Evolutionary conservation across 306 rosid species (phyloP), one percentile per base, ranked within the genome.

Genomic region (Crotalaria pallida): DNA sequence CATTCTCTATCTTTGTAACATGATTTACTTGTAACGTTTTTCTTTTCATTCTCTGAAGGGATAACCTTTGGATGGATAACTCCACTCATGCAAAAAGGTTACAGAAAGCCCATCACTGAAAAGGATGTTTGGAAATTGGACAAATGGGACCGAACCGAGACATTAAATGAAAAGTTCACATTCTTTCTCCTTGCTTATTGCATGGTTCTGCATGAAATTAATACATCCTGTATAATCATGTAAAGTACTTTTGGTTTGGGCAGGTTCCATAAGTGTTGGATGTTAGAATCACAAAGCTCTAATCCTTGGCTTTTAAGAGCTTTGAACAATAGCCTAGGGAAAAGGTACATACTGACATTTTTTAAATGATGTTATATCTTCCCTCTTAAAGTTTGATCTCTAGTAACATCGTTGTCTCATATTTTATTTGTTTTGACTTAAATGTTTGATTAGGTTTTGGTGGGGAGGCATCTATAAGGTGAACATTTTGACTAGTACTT

Each of bases 41-140:
- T 31, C 36, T 31, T 29, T 64, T 27, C n/a, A 70, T 77, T 79
- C 33, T 53, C 11, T 65, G 50, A 61, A 92, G 98, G 85, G 79
- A 66, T 92, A 82, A 77, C 29, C 73, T 92, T 86, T 65, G 87
- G 95, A 77, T 92, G 96, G 98, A 79, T 88, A 77, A 92, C 89
- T 69, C 96, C 96, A 53, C 91, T 92, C 17, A 76, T 92, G 96
- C 72, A 83, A 72, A 87, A 74, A 75, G 96, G 98, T 33, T 88
- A 88, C 49, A 84, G 81, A 79, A 89, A 86, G 45, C 91, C 92
- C 12, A 77, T 92, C 55, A 75, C 85, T 22, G 96, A 89, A 73
- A 80, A 74, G 78, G 96, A 89, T 84, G 85, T 92, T 59, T 92
- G 96, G 98, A 92, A 84, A 83, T 82, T 92, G 68, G 98, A 92